These are phyloP conservation scores for Pterula multifida DNA, from an alignment of 1,284 basidiomycete species.

Conservation along the genomic window DNA sequence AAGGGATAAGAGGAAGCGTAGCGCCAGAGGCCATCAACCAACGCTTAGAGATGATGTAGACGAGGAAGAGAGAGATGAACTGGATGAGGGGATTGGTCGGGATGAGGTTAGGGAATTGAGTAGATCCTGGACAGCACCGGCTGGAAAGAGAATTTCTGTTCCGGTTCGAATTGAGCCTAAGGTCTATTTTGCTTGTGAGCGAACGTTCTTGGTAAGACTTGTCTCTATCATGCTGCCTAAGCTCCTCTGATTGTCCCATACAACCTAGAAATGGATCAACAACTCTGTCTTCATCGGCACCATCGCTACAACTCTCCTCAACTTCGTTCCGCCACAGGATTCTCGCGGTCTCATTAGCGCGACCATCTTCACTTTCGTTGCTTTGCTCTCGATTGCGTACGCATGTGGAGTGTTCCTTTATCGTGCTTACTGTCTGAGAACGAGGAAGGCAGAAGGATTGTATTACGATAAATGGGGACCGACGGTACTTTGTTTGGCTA, in stretches of 20 bases:
- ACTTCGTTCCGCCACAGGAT: slow-evolving; percentile 76
- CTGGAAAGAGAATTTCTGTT: slow-evolving; percentile 85
- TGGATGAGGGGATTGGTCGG: slow-evolving; percentile 24
- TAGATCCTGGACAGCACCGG: slow-evolving; percentile 69
- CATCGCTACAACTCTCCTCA: slow-evolving; percentile 84
- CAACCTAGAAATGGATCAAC: slow-evolving; percentile 80
- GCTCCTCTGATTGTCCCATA: slow-evolving; percentile 7
- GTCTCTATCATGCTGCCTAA: slow-evolving; percentile 6
- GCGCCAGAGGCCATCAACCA: slow-evolving; percentile 3
- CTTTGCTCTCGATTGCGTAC: slow-evolving; percentile 86
- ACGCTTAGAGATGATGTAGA: slow-evolving; percentile 20
- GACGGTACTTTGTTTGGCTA: slow-evolving; percentile 57
- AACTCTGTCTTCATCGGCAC: slow-evolving; percentile 83
- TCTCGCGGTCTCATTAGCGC: slow-evolving; percentile 74
- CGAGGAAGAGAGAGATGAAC: slow-evolving; percentile 25
- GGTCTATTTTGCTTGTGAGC: slow-evolving; percentile 93
- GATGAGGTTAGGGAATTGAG: slow-evolving; percentile 51
- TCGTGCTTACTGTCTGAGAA: slow-evolving; percentile 67
- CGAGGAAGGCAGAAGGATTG: slow-evolving; percentile 63
- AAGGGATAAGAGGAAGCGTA: slow-evolving; percentile 22
- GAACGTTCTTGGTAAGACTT: slow-evolving; percentile 70
- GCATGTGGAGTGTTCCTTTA: slow-evolving; percentile 82
- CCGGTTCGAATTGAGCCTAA: slow-evolving; percentile 96
- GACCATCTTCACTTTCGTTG: slow-evolving; percentile 78
- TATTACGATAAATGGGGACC: slow-evolving; percentile 90